Conservation (phyloP, 1,284 basidiomycete species). For the Coniophora puteana region DNA sequence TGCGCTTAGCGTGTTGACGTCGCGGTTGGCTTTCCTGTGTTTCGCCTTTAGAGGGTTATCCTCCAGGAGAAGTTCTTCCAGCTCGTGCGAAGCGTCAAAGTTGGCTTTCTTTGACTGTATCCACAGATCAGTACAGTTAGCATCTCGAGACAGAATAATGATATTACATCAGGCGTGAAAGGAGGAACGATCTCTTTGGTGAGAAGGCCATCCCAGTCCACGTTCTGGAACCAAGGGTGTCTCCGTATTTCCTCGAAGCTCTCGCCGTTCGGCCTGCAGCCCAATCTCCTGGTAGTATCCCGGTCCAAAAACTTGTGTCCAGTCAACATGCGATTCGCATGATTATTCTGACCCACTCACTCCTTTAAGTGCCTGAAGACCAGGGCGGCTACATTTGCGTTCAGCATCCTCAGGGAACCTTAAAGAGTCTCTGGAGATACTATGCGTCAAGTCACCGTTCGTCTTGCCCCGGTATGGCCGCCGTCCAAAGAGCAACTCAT, state of each 20-base stretch:
- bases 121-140: not conserved
- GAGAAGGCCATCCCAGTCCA: constrained; percentile 88
- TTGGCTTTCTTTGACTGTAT: constrained; percentile 92
- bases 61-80: constrained; percentile 93
- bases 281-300: constrained; percentile 78
- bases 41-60: constrained; percentile 97
- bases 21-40: constrained; percentile 87
- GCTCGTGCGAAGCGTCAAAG: constrained; percentile 98
- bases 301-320: constrained; percentile 78
- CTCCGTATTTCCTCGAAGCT: constrained; percentile 74
- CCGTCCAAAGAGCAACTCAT: constrained; percentile 88
- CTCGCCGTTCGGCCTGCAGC: constrained; percentile 77
- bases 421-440: constrained; percentile 76
- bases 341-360: constrained; percentile 38
- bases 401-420: constrained; percentile 79
- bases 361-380: constrained; percentile 64
- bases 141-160: constrained; percentile 6
- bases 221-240: constrained; percentile 83
- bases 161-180: constrained; percentile 87
- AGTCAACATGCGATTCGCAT: constrained; percentile 6
- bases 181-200: constrained; percentile 79
- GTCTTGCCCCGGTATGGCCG: constrained; percentile 91
- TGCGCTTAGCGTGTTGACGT: constrained; percentile 72
- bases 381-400: constrained; percentile 62
- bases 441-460: constrained; percentile 85